Conservation (phyloP, 2,329 filamentous ascomycete genomes). For the Aureobasidium sp. region DNA sequence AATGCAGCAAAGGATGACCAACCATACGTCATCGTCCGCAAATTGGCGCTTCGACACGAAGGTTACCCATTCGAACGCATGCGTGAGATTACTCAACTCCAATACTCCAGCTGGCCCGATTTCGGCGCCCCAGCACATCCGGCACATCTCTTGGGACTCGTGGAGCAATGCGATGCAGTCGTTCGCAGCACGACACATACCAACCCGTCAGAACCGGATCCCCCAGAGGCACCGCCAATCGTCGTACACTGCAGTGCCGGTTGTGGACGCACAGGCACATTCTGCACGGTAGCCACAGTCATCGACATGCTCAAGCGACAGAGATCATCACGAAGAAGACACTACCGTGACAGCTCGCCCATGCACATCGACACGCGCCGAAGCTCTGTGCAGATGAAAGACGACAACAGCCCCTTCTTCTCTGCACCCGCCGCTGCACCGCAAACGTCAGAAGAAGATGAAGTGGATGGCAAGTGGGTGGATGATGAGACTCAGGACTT, state of each 20-base stretch:
- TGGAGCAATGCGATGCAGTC: conserved; percentile 82
- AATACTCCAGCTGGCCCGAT: conserved; percentile 95
- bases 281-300: conserved; percentile 93
- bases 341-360: conserved; percentile 30
- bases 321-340: conserved; percentile 34
- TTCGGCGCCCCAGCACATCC: conserved; percentile 90
- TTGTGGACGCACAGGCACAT: conserved; percentile 90
- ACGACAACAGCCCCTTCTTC: conserved; percentile 18
- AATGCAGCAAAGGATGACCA: conserved; percentile 41
- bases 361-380: conserved; percentile 37
- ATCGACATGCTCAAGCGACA: conserved; percentile 96
- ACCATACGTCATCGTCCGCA: conserved; percentile 75
- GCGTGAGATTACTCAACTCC: conserved; percentile 87
- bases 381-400: conserved; percentile 6
- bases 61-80: conserved; percentile 75
- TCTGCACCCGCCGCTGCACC: not conserved
- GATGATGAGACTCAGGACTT: conserved; percentile 65
- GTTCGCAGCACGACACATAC: conserved; percentile 42
- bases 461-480: conserved; percentile 53
- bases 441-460: not conserved
- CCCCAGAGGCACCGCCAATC: conserved; percentile 56
- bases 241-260: conserved; percentile 94
- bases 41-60: conserved; percentile 74
- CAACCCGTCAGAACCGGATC: conserved; percentile 41
- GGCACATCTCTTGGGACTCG: conserved; percentile 73